Evolutionary conservation across 2,329 filamentous ascomycete genomes (phyloP), one percentile per base, ranked within the genome.

Genomic region (Fusarium sp.): DNA sequence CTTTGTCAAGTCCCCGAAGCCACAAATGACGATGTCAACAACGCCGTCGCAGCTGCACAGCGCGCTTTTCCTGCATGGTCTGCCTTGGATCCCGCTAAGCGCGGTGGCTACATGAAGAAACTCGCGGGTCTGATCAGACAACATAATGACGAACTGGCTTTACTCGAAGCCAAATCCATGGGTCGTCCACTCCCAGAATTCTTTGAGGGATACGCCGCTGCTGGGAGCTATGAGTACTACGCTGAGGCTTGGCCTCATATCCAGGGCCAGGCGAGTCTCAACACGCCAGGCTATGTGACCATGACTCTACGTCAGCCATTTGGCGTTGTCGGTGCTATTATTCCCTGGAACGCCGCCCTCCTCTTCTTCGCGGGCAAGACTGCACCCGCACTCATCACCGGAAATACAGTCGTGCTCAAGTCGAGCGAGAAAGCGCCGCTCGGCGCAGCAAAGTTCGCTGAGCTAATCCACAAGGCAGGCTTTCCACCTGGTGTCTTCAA

Each of bases 401-500:
- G 73, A 3, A 75, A 75, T 13, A 75, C 73, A 0, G 71, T 75
- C 4, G 68, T 75, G 4, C 35, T 75, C 5, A 75, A 75, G 20
- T 61, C 65, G 0, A 76, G 73, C n/a, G 73, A 75, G 16, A 75
- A 75, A 24, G 71, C 73, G 11, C 73, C 73, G 2, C 68, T 75
- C 10, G 68, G 61, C 6, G 60, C 66, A 7, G 73, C 65, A 15
- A 76, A 74, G 4, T 33, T 83, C 3, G 82, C 81, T 2, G 88
- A 88, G 36, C 83, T 95, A 22, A 86, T 94, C 69, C 87, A 89
- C 68, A 86, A 94, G 73, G 92, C 92, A 6, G 93, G 92, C 0
- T 94, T 95, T 77, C 92, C 92, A 4, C 88, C 91, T 0, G 93
- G 93, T 36, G 92, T 94, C 14, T 84, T 95, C 76, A 95, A 94